These are phyloP conservation scores for Datisca glomerata DNA, from an alignment of 306 rosid species.

Conservation along the genomic window DNA sequence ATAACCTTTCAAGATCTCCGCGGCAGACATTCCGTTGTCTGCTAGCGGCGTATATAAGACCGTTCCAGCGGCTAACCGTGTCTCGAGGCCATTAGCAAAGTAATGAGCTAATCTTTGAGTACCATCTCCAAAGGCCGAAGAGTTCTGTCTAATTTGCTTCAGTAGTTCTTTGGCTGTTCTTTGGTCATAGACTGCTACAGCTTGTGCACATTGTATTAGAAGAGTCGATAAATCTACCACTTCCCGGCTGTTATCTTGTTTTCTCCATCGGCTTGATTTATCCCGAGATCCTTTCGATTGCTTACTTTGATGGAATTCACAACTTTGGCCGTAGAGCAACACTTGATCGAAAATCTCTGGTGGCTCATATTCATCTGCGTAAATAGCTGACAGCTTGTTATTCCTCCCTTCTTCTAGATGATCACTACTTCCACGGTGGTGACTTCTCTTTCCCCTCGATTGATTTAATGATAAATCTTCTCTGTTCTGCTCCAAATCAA, in stretches of 20 bases:
- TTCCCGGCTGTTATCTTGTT: constrained; percentile 7
- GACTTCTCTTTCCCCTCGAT: constrained; percentile 20
- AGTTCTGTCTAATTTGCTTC: constrained; percentile 16
- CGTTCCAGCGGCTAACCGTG: constrained; percentile 3
- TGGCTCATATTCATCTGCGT: constrained; percentile 15
- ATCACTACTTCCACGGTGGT: constrained; percentile 9
- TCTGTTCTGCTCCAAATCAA: constrained; percentile 9
- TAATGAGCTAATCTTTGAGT: constrained; percentile 28
- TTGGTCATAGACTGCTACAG: constrained; percentile 21
- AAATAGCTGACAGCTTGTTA: constrained; percentile 19
- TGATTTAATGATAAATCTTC: constrained; percentile 1
- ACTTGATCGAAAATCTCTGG: constrained; percentile 24
- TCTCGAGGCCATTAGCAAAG: constrained; percentile 32
- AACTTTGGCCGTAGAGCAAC: too few relatives aligned
- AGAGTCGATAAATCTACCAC: constrained; percentile 26
- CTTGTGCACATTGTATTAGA: constrained; percentile 26
- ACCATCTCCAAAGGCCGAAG: constrained; percentile 26
- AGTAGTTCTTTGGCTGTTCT: constrained; percentile 16
- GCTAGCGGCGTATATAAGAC: constrained; percentile 3
- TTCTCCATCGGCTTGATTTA: constrained; percentile 5
- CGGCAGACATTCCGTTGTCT: constrained; percentile 2
- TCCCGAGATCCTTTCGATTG: constrained; percentile 5
- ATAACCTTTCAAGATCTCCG: constrained; percentile 11
- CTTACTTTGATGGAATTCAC: constrained; percentile 6
- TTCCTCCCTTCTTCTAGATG: constrained; percentile 15